Evolutionary conservation across 2,329 filamentous ascomycete genomes (phyloP), one percentile per base, ranked within the genome.

Genomic region (Diaporthe sp.): DNA sequence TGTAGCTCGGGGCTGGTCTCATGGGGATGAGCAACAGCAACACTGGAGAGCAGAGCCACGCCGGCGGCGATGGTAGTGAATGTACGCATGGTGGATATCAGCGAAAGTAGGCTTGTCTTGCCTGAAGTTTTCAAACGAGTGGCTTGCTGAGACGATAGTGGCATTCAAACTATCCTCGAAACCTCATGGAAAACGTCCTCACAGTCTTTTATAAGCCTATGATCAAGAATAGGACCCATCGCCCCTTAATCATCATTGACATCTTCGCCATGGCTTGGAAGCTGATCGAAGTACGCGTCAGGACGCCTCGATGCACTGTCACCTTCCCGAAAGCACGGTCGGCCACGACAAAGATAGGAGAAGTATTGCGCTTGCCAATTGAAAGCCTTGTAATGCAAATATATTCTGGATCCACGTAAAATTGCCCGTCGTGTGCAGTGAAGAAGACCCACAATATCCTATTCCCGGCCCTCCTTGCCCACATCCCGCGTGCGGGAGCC

Each of bases 1-100:
- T 79, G 34, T 61, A 80, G 78, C n/a, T 75, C 67, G 31, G 58
- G 58, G 28, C 78, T 76, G 25, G 78, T 65, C 15, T 65, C 62
- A 55, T 78, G 62, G 6, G 78, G 71, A 51, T 79, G 78, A 28
- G 78, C 78, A 15, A 77, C 15, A 34, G 71, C 75, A 25, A 31
- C 4, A 3, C 51, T 70, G 17, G 76, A 76, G 22, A 79, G 74
- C 67, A 78, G 73, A 39, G 62, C 46, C 31, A 68, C 12, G 31
- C 62, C 15, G 8, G 62, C 31, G 22, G 62, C 46, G 46, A 68
- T 17, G 15, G 46, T 68, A 37, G 46, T 25, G 31, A 53, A 39
- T 53, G 62, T 68, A n/a, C 19, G 62, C 62, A 53, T 53, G 13
- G 46, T 68, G 46, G 22, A 25, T 51, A 51, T 51, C 46, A 53